Conservation (phyloP, 805 yeast genomes). For the Teunomyces gatunensis region DNA sequence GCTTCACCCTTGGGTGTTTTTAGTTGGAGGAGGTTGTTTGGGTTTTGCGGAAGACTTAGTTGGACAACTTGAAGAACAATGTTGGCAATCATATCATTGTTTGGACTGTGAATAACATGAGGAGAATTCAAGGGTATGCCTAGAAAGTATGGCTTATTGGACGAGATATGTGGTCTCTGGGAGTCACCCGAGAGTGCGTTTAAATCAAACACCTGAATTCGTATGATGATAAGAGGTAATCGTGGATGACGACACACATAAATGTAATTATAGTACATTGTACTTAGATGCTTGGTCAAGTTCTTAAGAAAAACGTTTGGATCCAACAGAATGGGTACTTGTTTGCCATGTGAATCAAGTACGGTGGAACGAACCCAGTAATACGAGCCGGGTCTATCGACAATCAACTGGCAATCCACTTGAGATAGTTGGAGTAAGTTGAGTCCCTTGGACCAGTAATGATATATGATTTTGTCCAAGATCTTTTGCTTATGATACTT, state of each 20-base stretch:
- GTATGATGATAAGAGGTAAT: constrained; percentile 55
- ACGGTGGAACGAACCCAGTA: constrained; percentile 51
- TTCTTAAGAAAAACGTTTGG: constrained; percentile 51
- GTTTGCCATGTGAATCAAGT: constrained; percentile 29
- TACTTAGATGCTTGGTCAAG: constrained; percentile 47
- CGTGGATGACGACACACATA: constrained; percentile 65
- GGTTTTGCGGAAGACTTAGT: constrained; percentile 46
- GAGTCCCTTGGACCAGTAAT: constrained; percentile 55
- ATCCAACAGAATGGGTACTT: constrained; percentile 38
- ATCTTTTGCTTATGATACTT: constrained; percentile 28
- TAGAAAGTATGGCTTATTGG: constrained; percentile 62
- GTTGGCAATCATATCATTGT: constrained; percentile 41
- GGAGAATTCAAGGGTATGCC: constrained; percentile 70
- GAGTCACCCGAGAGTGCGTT: constrained; percentile 14
- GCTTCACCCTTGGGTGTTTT: constrained; percentile 35
- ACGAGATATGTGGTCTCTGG: constrained; percentile 41
- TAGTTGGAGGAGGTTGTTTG: constrained; percentile 39
- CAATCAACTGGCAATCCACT: constrained; percentile 61
- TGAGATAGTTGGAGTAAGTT: constrained; percentile 68
- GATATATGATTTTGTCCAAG: constrained; percentile 46
- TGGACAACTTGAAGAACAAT: constrained; percentile 63
- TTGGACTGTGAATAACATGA: constrained; percentile 56
- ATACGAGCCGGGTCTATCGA: constrained; percentile 52
- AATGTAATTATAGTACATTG: constrained; percentile 58
- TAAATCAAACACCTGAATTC: constrained; percentile 68